Evolutionary conservation across 2,329 filamentous ascomycete genomes (phyloP).

Genomic region (Lachnellula cervina): DNA sequence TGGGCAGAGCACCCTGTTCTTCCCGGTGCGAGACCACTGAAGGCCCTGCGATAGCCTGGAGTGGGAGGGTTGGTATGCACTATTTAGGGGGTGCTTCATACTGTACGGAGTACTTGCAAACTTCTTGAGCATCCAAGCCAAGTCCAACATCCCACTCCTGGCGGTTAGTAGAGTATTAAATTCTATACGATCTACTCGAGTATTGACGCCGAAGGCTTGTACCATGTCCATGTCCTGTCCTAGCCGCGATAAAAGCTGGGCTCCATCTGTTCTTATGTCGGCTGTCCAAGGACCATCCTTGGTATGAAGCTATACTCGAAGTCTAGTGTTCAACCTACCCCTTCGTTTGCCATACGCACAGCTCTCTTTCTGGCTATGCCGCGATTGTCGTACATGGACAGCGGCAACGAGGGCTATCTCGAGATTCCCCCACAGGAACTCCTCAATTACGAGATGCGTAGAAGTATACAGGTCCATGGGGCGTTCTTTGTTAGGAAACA

Average conservation of each 20-base stretch:
- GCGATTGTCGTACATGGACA: conserved; percentile 2
- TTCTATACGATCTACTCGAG: neutral
- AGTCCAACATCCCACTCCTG: neutral
- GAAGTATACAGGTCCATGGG: conserved; percentile 10
- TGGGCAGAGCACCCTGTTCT: conserved; percentile 1
- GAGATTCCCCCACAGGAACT: neutral
- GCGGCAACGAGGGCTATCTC: neutral
- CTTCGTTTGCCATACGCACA: conserved; percentile 19
- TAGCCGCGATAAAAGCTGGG: neutral
- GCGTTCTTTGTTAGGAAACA: conserved; percentile 1
- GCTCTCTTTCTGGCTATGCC: conserved; percentile 19
- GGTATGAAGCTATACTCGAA: neutral
- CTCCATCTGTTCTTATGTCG: neutral
- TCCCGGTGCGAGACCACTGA: neutral
- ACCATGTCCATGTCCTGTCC: too few relatives aligned
- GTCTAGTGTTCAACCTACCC: conserved; percentile 2
- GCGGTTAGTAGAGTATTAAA: neutral
- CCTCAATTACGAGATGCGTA: too few relatives aligned
- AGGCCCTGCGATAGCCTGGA: neutral
- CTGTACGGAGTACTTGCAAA: too few relatives aligned
- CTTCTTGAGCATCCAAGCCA: neutral
- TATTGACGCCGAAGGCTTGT: too few relatives aligned
- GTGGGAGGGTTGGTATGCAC: neutral
- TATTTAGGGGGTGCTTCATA: too few relatives aligned
- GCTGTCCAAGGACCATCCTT: conserved; percentile 15